Percentiles rank a stretch among this genome's conserved stretches.
These are phyloP conservation scores for Gaertneriomyces semiglobifer DNA, from an alignment of 192 early-diverging fungal genomes.

Conservation along the genomic window DNA sequence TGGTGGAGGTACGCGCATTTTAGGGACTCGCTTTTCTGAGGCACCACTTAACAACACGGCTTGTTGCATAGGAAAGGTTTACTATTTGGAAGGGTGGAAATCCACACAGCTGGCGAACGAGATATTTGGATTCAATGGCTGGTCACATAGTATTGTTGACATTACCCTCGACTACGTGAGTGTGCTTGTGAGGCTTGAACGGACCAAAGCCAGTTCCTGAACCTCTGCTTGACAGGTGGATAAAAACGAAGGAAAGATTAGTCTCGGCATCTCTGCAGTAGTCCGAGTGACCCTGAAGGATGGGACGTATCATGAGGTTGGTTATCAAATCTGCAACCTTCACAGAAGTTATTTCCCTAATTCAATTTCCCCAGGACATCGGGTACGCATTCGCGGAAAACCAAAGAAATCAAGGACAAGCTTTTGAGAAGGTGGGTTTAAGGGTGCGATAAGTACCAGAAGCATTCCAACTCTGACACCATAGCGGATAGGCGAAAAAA, in stretches of 20 bases:
- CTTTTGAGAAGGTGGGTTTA: slow-evolving; percentile 75
- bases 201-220: background rate
- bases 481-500: slow-evolving; percentile 65
- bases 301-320: slow-evolving; percentile 79
- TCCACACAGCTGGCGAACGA: slow-evolving; percentile 86
- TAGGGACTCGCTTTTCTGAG: no score
- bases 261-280: slow-evolving; percentile 69
- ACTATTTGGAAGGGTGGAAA: slow-evolving; percentile 81
- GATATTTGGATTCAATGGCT: slow-evolving; percentile 93
- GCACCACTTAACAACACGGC: background rate
- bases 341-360: background rate
- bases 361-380: slow-evolving; percentile 58
- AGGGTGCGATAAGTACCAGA: background rate
- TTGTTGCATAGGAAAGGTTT: slow-evolving; percentile 45
- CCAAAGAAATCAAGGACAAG: slow-evolving; percentile 66
- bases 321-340: background rate
- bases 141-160: slow-evolving; percentile 72
- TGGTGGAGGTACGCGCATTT: slow-evolving; percentile 43
- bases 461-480: background rate
- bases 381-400: slow-evolving; percentile 84
- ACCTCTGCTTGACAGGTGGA: slow-evolving; percentile 23
- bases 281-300: slow-evolving; percentile 82
- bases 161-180: slow-evolving; percentile 76
- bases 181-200: background rate
- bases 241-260: slow-evolving; percentile 50